Evolutionary conservation across 495 filamentous ascomycete genomes (phyloP).

Genomic region (Friedmanniomyces endolithicus): DNA sequence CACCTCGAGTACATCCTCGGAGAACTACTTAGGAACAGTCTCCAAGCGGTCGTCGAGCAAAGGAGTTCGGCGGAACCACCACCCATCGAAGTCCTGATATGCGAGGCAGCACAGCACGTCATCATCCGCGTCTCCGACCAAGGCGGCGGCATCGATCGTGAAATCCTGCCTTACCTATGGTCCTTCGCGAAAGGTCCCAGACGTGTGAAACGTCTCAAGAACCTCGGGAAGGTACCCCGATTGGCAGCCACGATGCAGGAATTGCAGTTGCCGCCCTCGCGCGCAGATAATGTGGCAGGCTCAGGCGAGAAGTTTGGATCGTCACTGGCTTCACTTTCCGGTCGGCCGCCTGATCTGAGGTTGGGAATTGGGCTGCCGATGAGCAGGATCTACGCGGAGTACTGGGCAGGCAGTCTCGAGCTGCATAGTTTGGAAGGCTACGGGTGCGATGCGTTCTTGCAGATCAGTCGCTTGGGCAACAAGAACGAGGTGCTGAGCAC

Average conservation of each 20-base stretch:
- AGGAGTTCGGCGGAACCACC: conserved; percentile 43
- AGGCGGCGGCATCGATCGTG: conserved; percentile 78
- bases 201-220: conserved; percentile 57
- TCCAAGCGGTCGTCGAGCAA: conserved; percentile 79
- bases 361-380: conserved; percentile 91
- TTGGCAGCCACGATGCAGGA: conserved; percentile 95
- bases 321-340: conserved; percentile 66
- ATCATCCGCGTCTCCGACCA: conserved; percentile 93
- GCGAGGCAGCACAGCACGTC: conserved; percentile 88
- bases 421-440: conserved; percentile 92
- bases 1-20: conserved; percentile 96
- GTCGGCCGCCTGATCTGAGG: conserved; percentile 71
- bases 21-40: conserved; percentile 86
- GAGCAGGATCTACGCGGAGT: conserved; percentile 92
- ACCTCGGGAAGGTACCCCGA: conserved; percentile 74
- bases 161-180: conserved; percentile 84
- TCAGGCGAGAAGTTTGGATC: conserved; percentile 24
- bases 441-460: conserved; percentile 92
- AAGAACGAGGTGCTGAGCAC: conserved; percentile 95
- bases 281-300: background rate
- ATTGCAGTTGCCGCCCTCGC: conserved; percentile 31
- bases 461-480: conserved; percentile 94
- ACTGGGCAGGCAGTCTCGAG: conserved; percentile 91
- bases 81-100: conserved; percentile 86
- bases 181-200: conserved; percentile 87